Percentiles rank a stretch among this genome's conserved stretches.
Evolutionary conservation across 2,329 filamentous ascomycete genomes (phyloP).

Genomic region (Tricladium varicosporioides): DNA sequence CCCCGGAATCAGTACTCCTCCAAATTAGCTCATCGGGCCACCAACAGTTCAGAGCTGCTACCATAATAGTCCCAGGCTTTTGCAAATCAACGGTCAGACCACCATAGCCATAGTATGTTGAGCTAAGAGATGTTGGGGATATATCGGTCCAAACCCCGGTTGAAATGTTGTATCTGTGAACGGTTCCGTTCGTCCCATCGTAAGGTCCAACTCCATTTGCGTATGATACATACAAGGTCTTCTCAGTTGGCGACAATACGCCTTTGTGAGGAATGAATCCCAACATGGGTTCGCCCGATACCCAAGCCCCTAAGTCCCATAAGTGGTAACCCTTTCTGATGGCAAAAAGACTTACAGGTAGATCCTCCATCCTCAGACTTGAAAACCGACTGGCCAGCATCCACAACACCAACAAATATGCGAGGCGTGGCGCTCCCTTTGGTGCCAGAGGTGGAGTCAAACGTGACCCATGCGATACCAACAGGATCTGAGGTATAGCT

Average conservation of each 20-base stretch:
- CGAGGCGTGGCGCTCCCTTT: conserved; percentile 22
- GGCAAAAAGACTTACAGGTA: conserved; percentile 19
- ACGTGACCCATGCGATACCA: conserved; percentile 26
- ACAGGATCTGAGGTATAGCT: conserved; percentile 18
- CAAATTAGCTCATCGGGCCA: conserved; percentile 57
- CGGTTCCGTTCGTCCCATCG: conserved; percentile 51
- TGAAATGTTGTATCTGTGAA: conserved; percentile 53
- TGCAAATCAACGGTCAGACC: conserved; percentile 53
- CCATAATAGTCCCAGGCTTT: conserved; percentile 54
- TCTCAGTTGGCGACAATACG: conserved; percentile 39
- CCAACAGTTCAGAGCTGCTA: conserved; percentile 57
- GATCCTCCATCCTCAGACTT: conserved; percentile 26
- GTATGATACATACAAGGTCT: conserved; percentile 54
- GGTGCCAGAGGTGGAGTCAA: conserved; percentile 21
- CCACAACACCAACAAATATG: conserved; percentile 27
- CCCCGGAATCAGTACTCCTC: conserved; percentile 52
- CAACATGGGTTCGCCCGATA: conserved; percentile 23
- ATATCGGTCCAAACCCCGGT: conserved; percentile 53
- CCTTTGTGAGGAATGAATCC: conserved; percentile 27
- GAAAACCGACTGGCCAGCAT: conserved; percentile 24
- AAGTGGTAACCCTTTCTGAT: background rate
- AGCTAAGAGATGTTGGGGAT: conserved; percentile 43
- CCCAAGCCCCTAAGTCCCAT: conserved; percentile 21
- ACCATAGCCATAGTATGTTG: conserved; percentile 51
- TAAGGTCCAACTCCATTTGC: conserved; percentile 55